Conservation (phyloP, 257 asterid genomes). For the Solanum ossicruentum region DNA sequence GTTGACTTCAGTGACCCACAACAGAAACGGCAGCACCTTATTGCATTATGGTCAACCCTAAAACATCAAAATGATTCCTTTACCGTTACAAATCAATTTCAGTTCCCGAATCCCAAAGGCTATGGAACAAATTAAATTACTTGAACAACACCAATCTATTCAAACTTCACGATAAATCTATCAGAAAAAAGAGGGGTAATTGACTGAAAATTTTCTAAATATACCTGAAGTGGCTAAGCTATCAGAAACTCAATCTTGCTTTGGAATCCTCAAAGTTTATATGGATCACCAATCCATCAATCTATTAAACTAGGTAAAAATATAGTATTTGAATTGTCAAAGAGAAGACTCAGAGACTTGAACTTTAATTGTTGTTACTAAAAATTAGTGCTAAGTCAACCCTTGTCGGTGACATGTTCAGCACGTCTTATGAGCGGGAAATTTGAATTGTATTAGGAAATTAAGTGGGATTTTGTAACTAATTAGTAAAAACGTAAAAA, state of each 20-base stretch:
- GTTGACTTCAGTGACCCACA: background rate
- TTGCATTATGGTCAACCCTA: background rate
- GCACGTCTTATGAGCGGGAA: background rate
- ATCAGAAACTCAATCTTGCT: background rate
- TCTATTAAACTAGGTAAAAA: background rate
- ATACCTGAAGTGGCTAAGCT: background rate
- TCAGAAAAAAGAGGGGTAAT: too few relatives aligned
- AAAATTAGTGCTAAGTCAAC: background rate
- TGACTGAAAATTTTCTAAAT: background rate
- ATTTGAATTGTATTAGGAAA: background rate
- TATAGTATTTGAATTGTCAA: background rate
- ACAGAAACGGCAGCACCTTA: background rate
- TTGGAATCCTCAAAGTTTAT: background rate
- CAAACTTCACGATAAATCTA: background rate
- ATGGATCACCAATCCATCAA: background rate
- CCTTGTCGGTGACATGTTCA: background rate
- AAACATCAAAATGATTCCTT: background rate
- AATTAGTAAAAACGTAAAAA: too few relatives aligned
- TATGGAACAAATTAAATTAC: background rate
- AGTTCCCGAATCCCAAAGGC: background rate
- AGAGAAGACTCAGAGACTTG: background rate
- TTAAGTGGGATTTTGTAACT: background rate
- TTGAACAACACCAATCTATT: background rate
- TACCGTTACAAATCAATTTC: background rate
- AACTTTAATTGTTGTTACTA: background rate